Conservation (phyloP, 805 yeast species). For the Torulaspora franciscae region DNA sequence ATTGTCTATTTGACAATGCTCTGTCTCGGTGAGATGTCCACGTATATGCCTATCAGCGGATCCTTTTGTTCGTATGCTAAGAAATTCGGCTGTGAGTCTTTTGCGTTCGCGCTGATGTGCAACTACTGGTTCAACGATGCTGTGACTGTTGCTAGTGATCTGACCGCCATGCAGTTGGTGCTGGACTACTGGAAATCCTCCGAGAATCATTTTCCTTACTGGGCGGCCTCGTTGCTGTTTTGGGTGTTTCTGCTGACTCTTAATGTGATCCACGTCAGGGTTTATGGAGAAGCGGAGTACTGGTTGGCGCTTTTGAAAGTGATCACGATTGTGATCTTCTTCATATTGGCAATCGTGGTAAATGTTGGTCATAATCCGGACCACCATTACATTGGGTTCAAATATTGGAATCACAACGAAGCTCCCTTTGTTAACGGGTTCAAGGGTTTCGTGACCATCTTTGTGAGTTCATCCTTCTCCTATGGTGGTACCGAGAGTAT, state of each 20-base stretch:
- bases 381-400: constrained; percentile 51
- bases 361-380: constrained; percentile 54
- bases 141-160: constrained; percentile 59
- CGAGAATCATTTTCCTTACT: constrained; percentile 39
- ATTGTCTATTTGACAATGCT: constrained; percentile 52
- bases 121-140: constrained; percentile 62
- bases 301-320: constrained; percentile 54
- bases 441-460: constrained; percentile 47
- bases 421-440: constrained; percentile 52
- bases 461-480: constrained; percentile 50
- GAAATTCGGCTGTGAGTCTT: constrained; percentile 59
- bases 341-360: constrained; percentile 51
- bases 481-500: constrained; percentile 48
- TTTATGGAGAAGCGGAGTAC: constrained; percentile 62
- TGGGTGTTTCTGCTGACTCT: constrained; percentile 45
- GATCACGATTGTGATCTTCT: constrained; percentile 52
- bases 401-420: constrained; percentile 51
- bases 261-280: constrained; percentile 49
- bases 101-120: constrained; percentile 70
- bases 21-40: constrained; percentile 53
- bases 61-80: constrained; percentile 54
- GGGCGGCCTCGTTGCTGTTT: constrained; percentile 49
- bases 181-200: constrained; percentile 45
- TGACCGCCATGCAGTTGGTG: constrained; percentile 56
- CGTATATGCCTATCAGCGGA: constrained; percentile 52